phyloP scores from a whole-genome alignment of 129 eudicot species.

The Erigeron canadensis region DNA sequence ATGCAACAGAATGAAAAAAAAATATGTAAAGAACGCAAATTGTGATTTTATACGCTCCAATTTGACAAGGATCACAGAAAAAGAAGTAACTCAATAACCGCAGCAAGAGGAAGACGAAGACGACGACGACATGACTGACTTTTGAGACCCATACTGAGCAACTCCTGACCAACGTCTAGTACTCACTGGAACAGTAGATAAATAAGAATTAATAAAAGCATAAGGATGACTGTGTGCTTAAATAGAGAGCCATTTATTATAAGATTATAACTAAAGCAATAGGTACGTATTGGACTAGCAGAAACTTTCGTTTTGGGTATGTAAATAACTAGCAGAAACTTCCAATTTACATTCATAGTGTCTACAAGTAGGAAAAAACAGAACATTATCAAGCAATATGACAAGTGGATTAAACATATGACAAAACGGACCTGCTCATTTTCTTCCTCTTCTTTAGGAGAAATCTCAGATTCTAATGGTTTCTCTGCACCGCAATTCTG shows the following conservation, averaged over 20 bases:
- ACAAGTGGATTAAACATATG: constrained; percentile 23
- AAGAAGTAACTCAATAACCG: constrained; percentile 49
- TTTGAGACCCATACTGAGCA: constrained; percentile 92
- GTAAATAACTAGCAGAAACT: constrained; percentile 8
- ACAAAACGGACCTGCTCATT: constrained; percentile 74
- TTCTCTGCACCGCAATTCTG: constrained; percentile 92
- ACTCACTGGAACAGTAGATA: constrained; percentile 99
- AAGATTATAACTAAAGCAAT: constrained; percentile 10
- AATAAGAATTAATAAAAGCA: constrained; percentile 43
- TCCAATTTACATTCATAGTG: constrained; percentile 23
- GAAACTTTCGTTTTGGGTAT: constrained; percentile 8
- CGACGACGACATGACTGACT: constrained; percentile 72
- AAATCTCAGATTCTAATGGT: constrained; percentile 57
- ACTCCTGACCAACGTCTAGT: constrained; percentile 71
- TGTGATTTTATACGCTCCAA: constrained; percentile 39
- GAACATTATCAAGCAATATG: constrained; percentile 20
- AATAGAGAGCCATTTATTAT: not conserved
- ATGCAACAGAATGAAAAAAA: constrained; percentile 22
- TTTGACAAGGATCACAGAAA: constrained; percentile 57
- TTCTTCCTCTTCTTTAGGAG: constrained; percentile 56
- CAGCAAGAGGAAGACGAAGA: constrained; percentile 81
- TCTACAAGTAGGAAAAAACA: not conserved
- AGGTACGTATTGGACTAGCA: constrained; percentile 11
- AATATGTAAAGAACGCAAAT: constrained; percentile 42
- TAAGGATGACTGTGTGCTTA: constrained; percentile 11